Base-by-base conservation (phyloP, 495 filamentous ascomycete species). In the Sporormia fimetaria region DNA sequence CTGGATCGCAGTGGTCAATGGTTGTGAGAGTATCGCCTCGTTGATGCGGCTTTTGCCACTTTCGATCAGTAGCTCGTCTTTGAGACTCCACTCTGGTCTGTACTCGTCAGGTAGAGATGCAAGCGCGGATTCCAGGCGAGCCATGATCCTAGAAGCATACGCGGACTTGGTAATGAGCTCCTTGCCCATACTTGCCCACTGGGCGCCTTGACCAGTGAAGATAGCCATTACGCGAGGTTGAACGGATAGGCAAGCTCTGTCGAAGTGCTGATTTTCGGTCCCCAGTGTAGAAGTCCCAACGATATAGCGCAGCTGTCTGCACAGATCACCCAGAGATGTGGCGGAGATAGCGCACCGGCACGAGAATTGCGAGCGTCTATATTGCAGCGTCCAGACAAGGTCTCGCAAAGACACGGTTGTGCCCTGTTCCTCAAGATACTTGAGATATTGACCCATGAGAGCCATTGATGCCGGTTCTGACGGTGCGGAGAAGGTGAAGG, bases 101-200 rank as follows among this genome's bases (percentile, higher is more conserved):
- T 47, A 26, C 5, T 14, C 14, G 6, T 21, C 33, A 26, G 33
- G n/a, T 26, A 42, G 41, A 3, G 8, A 6, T 5, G 4, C 12
- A 12, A 44, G 33, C 17, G 7, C 17, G 3, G 17, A 9, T 12
- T 44, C 6, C 12, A 27, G 21, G 5, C 17, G 22, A n/a, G 26
- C 33, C 5, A 35, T 66, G 0, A 54, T 54, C 2, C 51, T 23
- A 9, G 46, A 36, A 49, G 66, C 72, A 7, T 56, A 24, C 1
- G 58, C 37, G 37, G 47, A 71, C 26, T 1, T 0, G 42, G 57
- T 5, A 12, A 8, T 6, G 20, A 42, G 40, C 12, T 42, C 21
- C 16, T 8, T 7, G 21, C 40, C 30, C 40, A 42, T 42, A 6
- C 10, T 22, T 3, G 40, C 29, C 28, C 30, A 42, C 21, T 42